Percentiles rank a stretch among this genome's conserved stretches.
Conservation (phyloP, 257 asterid genomes). For the Solanum verrucosum region DNA sequence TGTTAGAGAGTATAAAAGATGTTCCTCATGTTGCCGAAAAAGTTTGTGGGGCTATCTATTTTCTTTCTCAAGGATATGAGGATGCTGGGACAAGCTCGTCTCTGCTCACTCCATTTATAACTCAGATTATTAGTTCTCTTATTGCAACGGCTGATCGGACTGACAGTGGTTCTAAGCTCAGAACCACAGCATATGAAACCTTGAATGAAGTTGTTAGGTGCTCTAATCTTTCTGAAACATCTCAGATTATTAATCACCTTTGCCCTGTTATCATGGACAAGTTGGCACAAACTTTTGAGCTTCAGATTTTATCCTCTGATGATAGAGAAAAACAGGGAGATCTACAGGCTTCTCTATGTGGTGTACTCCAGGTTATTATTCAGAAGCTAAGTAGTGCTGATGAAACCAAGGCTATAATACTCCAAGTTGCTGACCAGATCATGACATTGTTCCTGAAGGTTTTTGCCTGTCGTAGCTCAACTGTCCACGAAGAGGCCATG, state of each 20-base stretch:
- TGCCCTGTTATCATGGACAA: constrained; percentile 67
- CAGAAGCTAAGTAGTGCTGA: constrained; percentile 63
- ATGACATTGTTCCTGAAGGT: constrained; percentile 68
- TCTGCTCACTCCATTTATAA: constrained; percentile 51
- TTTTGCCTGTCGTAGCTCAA: constrained; percentile 69
- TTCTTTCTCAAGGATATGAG: constrained; percentile 80
- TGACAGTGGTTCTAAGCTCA: constrained; percentile 65
- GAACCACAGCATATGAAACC: constrained; percentile 68
- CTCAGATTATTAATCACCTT: constrained; percentile 50
- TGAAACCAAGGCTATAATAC: constrained; percentile 43
- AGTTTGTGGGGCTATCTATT: constrained; percentile 81
- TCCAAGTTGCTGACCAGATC: constrained; percentile 69
- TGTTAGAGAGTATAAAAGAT: constrained; percentile 58
- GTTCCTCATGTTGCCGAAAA: constrained; percentile 77
- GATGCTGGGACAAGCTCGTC: constrained; percentile 67
- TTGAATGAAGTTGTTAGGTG: constrained; percentile 70
- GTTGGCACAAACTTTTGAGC: constrained; percentile 47
- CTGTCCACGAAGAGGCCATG: constrained; percentile 93
- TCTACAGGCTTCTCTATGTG: constrained; percentile 81
- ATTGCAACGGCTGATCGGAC: constrained; percentile 59
- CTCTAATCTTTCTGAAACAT: constrained; percentile 56
- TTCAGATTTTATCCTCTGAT: constrained; percentile 54
- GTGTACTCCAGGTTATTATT: constrained; percentile 74
- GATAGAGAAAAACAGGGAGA: constrained; percentile 87
- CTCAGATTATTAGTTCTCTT: constrained; percentile 47